phyloP scores from a whole-genome alignment of 495 filamentous ascomycete genomes.

The Pseudoneurospora amorphoporcata region DNA sequence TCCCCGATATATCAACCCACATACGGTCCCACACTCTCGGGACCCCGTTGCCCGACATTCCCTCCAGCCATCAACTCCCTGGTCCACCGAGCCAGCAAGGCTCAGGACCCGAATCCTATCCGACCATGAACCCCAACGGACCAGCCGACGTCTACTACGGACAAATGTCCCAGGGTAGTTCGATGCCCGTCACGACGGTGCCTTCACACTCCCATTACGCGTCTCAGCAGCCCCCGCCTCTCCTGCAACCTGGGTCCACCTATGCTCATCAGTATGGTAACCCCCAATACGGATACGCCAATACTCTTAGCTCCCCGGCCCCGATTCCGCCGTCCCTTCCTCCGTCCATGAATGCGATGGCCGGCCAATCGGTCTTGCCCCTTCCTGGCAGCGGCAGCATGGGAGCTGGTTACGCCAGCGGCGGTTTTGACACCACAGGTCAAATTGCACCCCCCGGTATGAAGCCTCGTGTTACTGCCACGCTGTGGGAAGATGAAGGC shows the following conservation, averaged over 20 bases:
- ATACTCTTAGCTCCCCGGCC: constrained; percentile 66
- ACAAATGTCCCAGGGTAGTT: constrained; percentile 73
- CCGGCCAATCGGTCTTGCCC: constrained; percentile 50
- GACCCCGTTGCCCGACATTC: constrained; percentile 33
- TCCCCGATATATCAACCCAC: background rate
- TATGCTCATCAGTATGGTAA: constrained; percentile 54
- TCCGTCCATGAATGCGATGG: constrained; percentile 45
- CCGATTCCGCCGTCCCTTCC: constrained; percentile 50
- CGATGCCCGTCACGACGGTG: constrained; percentile 70
- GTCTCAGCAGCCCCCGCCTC: constrained; percentile 59
- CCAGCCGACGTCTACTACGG: constrained; percentile 76
- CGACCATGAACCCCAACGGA: constrained; percentile 70
- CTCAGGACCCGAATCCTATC: constrained; percentile 46
- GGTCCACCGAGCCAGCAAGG: constrained; percentile 31
- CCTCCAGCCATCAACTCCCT: constrained; percentile 26
- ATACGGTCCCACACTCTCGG: constrained; percentile 41
- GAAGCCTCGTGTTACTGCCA: constrained; percentile 96
- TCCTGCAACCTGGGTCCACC: constrained; percentile 69
- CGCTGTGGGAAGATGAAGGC: constrained; percentile 96
- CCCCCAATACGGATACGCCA: constrained; percentile 62
- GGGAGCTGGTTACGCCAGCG: constrained; percentile 38
- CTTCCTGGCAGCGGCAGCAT: constrained; percentile 51
- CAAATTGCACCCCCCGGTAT: constrained; percentile 91
- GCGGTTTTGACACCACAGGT: constrained; percentile 77
- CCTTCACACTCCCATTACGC: constrained; percentile 68